A percentile compares a stretch with the other conserved stretches of the same genome.
These are phyloP conservation scores for Polytrichum commune DNA, from an alignment of 225 moss, liverwort and hornwort species.

Conservation along the genomic window DNA sequence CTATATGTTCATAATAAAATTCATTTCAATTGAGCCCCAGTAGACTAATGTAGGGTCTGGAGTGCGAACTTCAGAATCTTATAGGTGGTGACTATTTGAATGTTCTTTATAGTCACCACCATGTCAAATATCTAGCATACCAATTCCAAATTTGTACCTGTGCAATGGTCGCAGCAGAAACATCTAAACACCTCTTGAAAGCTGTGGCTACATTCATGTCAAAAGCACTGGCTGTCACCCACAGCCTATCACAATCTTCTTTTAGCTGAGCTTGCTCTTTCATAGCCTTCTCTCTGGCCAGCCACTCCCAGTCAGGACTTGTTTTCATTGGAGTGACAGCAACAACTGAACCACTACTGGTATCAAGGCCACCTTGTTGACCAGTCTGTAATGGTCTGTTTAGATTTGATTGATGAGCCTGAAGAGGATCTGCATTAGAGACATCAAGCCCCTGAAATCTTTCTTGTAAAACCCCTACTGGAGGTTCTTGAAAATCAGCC, in stretches of 20 bases:
- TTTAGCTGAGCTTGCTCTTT: slow-evolving; percentile 63
- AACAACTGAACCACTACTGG: slow-evolving; percentile 22
- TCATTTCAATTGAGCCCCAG: no score
- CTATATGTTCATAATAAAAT: no score
- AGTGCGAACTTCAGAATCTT: no score
- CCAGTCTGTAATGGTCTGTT: slow-evolving; percentile 14
- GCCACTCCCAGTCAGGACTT: slow-evolving; percentile 63
- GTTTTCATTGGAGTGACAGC: slow-evolving; percentile 16
- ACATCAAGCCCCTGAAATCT: slow-evolving; percentile 30
- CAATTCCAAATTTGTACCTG: slow-evolving; percentile 31
- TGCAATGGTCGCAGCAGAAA: slow-evolving; percentile 35
- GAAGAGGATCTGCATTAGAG: slow-evolving; percentile 22
- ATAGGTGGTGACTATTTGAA: no score
- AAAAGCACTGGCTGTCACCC: slow-evolving; percentile 42
- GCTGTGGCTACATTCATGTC: slow-evolving; percentile 44
- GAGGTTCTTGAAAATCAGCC: slow-evolving; percentile 30
- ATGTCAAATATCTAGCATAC: no score
- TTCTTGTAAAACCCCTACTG: slow-evolving; percentile 12
- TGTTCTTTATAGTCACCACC: no score
- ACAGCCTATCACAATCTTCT: slow-evolving; percentile 63
- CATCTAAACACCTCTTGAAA: slow-evolving; percentile 48
- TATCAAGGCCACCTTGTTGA: slow-evolving; percentile 16
- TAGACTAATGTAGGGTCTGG: no score
- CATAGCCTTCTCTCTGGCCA: slow-evolving; percentile 43
- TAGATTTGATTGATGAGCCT: slow-evolving; percentile 15